phyloP scores from a whole-genome alignment of 345 rosid genomes.

The Moricandia arvensis region DNA sequence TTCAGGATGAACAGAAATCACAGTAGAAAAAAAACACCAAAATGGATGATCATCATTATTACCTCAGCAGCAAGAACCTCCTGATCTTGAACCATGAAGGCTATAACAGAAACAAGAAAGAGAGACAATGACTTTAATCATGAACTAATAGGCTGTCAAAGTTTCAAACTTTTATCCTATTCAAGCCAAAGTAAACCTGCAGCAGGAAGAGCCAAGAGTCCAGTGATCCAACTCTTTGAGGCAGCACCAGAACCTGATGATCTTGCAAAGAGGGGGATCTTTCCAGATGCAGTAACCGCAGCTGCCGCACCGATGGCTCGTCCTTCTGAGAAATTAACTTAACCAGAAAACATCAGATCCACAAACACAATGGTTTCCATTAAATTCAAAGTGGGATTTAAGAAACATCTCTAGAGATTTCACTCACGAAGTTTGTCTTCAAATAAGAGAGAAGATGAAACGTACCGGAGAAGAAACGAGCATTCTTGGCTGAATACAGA shows the following conservation, averaged over 20 bases:
- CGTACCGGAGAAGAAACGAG: conserved; percentile 65
- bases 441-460: neutral
- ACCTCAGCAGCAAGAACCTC: conserved; percentile 96
- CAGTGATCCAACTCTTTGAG: conserved; percentile 71
- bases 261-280: conserved; percentile 45
- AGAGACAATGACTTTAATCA: neutral
- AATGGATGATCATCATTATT: neutral
- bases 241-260: conserved; percentile 50
- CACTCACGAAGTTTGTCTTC: neutral
- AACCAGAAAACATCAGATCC: neutral
- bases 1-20: neutral
- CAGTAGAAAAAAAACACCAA: neutral
- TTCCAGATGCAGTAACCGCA: conserved; percentile 58
- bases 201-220: conserved; percentile 74
- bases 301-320: conserved; percentile 69
- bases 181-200: conserved; percentile 59
- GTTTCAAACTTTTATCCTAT: neutral
- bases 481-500: conserved; percentile 63
- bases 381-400: neutral
- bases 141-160: neutral
- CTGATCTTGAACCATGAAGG: conserved; percentile 82
- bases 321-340: conserved; percentile 51
- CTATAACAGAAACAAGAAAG: conserved; percentile 40
- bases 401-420: neutral
- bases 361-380: neutral